Conservation (phyloP, 2,329 filamentous ascomycete species). For the Dactylonectria estremocensis region DNA sequence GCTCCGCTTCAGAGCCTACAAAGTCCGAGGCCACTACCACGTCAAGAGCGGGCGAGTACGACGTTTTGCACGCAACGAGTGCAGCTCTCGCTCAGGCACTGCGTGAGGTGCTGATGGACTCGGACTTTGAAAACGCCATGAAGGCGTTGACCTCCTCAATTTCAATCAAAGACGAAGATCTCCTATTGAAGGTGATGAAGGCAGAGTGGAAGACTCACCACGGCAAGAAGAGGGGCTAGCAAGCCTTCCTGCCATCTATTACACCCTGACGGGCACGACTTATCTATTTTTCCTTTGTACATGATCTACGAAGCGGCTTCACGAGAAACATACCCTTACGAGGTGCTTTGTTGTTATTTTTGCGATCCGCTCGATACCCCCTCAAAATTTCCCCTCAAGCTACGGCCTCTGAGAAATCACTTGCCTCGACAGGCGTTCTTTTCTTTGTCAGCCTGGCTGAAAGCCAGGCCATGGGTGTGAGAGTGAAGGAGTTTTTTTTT, state of each 20-base stretch:
- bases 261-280: conserved; percentile 31
- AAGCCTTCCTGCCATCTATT: conserved; percentile 47
- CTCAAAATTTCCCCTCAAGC: conserved; percentile 33
- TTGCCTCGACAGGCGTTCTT: conserved; percentile 44
- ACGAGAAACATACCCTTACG: conserved; percentile 37
- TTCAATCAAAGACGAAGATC: conserved; percentile 92
- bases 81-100: conserved; percentile 93
- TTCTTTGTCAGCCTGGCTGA: conserved; percentile 38
- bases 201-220: conserved; percentile 85
- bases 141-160: conserved; percentile 96
- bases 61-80: conserved; percentile 90
- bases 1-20: conserved; percentile 28
- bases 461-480: conserved; percentile 38
- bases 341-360: conserved; percentile 40
- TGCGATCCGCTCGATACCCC: conserved; percentile 47
- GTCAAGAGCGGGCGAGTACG: conserved; percentile 70
- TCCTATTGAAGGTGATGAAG: conserved; percentile 91
- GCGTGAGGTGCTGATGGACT: conserved; percentile 88
- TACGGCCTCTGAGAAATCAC: conserved; percentile 44
- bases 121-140: conserved; percentile 98
- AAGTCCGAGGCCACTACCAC: conserved; percentile 40
- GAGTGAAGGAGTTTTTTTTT: conserved; percentile 43
- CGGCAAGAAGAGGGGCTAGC: conserved; percentile 61
- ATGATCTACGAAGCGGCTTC: conserved; percentile 41
- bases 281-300: conserved; percentile 34